These are phyloP conservation scores for Adansonia grandidieri DNA, from an alignment of 441 rosid genomes.

Conservation along the genomic window DNA sequence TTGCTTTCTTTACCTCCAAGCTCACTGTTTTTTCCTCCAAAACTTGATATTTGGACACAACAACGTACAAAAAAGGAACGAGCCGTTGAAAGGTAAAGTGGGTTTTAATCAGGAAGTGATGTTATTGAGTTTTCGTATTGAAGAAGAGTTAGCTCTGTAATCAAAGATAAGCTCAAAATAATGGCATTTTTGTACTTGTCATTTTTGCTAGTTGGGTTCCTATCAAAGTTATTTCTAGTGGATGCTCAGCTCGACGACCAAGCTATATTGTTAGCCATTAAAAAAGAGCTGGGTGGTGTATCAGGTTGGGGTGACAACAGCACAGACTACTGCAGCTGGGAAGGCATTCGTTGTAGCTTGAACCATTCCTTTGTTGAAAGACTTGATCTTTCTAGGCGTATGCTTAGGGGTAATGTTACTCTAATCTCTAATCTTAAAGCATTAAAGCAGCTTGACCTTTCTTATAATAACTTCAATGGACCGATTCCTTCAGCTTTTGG, in stretches of 20 bases:
- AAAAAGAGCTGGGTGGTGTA: slow-evolving; percentile 62
- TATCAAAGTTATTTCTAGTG: slow-evolving; percentile 49
- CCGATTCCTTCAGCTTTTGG: slow-evolving; percentile 73
- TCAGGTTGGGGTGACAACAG: slow-evolving; percentile 81
- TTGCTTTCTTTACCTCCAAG: background rate
- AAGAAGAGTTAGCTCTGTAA: slow-evolving; percentile 23
- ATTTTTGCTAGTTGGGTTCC: slow-evolving; percentile 56
- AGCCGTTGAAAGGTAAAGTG: background rate
- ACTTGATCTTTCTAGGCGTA: slow-evolving; percentile 77
- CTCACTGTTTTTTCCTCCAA: slow-evolving; percentile 3
- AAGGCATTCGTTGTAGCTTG: slow-evolving; percentile 62
- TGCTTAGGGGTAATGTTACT: slow-evolving; percentile 78
- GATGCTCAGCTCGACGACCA: slow-evolving; percentile 54
- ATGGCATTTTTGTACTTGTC: slow-evolving; percentile 56
- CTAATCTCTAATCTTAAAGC: slow-evolving; percentile 70
- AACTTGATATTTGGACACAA: background rate
- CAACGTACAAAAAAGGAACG: background rate
- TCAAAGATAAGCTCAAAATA: slow-evolving; percentile 16
- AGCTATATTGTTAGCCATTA: slow-evolving; percentile 67
- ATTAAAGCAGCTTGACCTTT: slow-evolving; percentile 82
- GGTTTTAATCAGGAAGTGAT: slow-evolving; percentile 25
- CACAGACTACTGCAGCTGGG: slow-evolving; percentile 79
- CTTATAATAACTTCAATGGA: slow-evolving; percentile 69
- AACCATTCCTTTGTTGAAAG: slow-evolving; percentile 68
- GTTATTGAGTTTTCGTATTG: slow-evolving; percentile 35